Percentiles rank a stretch among this genome's conserved stretches.
Conservation (phyloP, 441 rosid species). For the Erysimum pusillum region DNA sequence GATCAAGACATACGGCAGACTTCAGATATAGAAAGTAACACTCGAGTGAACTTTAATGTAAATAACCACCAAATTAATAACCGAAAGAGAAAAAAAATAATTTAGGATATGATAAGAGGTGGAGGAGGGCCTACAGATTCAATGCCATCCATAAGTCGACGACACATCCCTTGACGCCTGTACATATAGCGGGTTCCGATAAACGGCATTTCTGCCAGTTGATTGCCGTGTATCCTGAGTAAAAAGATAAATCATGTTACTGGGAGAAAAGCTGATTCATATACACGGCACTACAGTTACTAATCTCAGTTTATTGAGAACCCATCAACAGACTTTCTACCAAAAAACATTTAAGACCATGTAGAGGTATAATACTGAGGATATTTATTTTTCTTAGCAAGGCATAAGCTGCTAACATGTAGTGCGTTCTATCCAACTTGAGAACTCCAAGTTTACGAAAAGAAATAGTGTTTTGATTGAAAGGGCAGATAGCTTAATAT, state of each 20-base stretch:
- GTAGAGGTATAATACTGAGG: background rate
- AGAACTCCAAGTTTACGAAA: background rate
- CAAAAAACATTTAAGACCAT: background rate
- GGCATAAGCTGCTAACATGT: background rate
- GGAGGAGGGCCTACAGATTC: conserved; percentile 67
- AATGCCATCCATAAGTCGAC: conserved; percentile 79
- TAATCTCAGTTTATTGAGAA: conserved; percentile 10
- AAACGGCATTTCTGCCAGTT: conserved; percentile 98
- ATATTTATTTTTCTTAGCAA: background rate
- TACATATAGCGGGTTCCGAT: conserved; percentile 87
- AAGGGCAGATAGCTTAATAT: conserved; percentile 12
- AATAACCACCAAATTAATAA: background rate
- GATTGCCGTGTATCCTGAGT: conserved; percentile 84
- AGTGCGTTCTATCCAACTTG: background rate
- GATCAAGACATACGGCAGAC: background rate
- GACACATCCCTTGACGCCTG: conserved; percentile 97
- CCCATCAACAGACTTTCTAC: conserved; percentile 1
- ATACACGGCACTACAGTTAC: background rate
- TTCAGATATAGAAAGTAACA: conserved; percentile 14
- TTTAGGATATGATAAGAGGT: background rate
- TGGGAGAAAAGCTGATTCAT: background rate
- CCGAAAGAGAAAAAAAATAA: background rate
- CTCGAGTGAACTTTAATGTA: background rate
- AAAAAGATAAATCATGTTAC: background rate
- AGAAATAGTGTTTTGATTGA: background rate